Evolutionary conservation across 805 yeast species (phyloP), one percentile per base, ranked within the genome.

Genomic region (Wickerhamomyces strasburgensis): DNA sequence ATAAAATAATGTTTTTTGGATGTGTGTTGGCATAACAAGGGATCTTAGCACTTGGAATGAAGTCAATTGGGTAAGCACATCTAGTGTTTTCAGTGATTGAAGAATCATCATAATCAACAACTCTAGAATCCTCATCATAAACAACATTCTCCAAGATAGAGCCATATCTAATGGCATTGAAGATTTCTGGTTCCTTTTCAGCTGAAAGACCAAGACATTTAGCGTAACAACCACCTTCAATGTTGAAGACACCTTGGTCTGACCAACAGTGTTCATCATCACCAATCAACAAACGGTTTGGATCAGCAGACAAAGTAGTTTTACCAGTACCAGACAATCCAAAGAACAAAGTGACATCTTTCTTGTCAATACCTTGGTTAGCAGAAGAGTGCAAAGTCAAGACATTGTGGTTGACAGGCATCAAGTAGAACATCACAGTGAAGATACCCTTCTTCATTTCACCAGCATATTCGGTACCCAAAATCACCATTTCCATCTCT

Each of bases 191-290:
- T 73, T 90, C 98, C 68, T 84, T 90, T 68, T 86, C 97, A 48
- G 72, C 81, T 35, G 86, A 70, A 49, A 90, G 73, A 57, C 86
- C 96, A 49, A 90, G 72, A 72, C 97, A 89, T 70, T 90, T 90
- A 57, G 98, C 98, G 72, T 90, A 90, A 74, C 98, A 90, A 50
- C 98, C 98, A 66, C 98, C 98, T 72, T 90, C 98, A 57, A 90
- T 89, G 78, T 93, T 93, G 81, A 90, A 90, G 42, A 90, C 97
- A 70, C 98, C 98, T 52, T 84, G 72, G 66, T 90, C 95, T 14
- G 97, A 85, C 98, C 98, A 90, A 73, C 98, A 90, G 72, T 90
- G 98, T 71, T 90, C 98, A 62, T 90, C 98, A 64, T 90, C 98
- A 64, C 98, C 98, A 60, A 90, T 90, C 62, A 90, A 77, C 62